Conservation (phyloP, 2,329 filamentous ascomycete genomes). For the Eurotiales sp. region DNA sequence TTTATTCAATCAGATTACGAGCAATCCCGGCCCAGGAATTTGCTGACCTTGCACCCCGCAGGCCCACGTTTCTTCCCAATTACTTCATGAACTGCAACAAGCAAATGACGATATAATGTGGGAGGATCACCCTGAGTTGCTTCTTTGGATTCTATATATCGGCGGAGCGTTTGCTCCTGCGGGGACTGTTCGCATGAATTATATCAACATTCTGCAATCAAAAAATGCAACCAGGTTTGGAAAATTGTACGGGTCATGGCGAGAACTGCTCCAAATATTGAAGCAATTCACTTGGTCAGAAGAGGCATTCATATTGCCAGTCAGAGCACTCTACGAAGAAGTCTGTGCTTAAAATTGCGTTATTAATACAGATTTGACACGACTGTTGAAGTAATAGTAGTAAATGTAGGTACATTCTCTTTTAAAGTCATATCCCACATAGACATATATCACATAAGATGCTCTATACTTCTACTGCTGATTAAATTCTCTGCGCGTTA, state of each 20-base stretch:
- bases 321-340: constrained; percentile 31
- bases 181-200: constrained; percentile 27
- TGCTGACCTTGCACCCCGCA: neutral
- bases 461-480: too few relatives aligned
- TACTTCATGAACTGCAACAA: constrained; percentile 32
- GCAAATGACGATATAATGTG: constrained; percentile 27
- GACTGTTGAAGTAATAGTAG: too few relatives aligned
- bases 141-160: constrained; percentile 37
- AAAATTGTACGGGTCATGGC: constrained; percentile 28
- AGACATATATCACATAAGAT: too few relatives aligned
- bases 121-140: constrained; percentile 29
- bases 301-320: constrained; percentile 29
- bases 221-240: constrained; percentile 18
- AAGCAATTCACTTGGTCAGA: constrained; percentile 42
- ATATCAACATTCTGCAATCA: constrained; percentile 19
- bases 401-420: too few relatives aligned
- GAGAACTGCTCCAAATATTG: constrained; percentile 27
- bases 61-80: constrained; percentile 20
- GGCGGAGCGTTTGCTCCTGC: constrained; percentile 37
- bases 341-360: too few relatives aligned
- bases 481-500: too few relatives aligned
- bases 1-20: too few relatives aligned
- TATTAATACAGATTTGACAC: neutral
- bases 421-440: too few relatives aligned
- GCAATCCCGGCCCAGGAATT: too few relatives aligned